Conservation (phyloP, 1,284 basidiomycete species). For the Cryptococcus sp. region DNA sequence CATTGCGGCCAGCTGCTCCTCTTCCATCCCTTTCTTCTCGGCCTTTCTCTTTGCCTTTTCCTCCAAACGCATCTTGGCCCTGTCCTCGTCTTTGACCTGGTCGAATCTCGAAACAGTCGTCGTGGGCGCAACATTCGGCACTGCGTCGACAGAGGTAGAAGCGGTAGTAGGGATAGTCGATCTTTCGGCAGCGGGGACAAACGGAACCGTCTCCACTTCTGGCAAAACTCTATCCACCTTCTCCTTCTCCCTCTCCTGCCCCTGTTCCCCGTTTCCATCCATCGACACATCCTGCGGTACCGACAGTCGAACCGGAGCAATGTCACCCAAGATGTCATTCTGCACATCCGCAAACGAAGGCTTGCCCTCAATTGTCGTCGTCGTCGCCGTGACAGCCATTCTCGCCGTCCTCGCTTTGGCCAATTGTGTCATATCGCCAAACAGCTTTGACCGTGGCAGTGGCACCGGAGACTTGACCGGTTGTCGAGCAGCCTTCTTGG, state of each 20-base stretch:
- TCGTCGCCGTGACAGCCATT: background rate
- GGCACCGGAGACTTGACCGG: background rate
- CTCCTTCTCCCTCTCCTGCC: too few relatives aligned
- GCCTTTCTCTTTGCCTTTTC: too few relatives aligned
- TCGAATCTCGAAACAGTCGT: background rate
- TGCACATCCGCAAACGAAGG: background rate
- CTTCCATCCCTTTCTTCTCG: too few relatives aligned
- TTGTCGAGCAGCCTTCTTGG: background rate
- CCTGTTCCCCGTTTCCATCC: too few relatives aligned
- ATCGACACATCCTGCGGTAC: background rate
- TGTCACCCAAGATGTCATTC: conserved; percentile 1
- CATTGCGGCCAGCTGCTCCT: too few relatives aligned
- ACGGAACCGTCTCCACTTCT: conserved; percentile 60
- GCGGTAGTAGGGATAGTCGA: conserved; percentile 30
- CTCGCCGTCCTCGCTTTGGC: background rate
- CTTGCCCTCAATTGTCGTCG: background rate
- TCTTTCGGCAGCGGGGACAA: conserved; percentile 52
- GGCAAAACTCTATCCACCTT: conserved; percentile 4
- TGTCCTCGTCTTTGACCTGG: too few relatives aligned
- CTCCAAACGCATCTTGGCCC: too few relatives aligned
- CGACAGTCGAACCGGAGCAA: background rate
- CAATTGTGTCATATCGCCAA: background rate
- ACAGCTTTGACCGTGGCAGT: too few relatives aligned
- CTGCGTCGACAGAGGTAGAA: background rate
- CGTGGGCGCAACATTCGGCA: background rate